Evolutionary conservation across 192 early-diverging fungal species (phyloP), one percentile per base, ranked within the genome.

Genomic region (Backusella westeae): DNA sequence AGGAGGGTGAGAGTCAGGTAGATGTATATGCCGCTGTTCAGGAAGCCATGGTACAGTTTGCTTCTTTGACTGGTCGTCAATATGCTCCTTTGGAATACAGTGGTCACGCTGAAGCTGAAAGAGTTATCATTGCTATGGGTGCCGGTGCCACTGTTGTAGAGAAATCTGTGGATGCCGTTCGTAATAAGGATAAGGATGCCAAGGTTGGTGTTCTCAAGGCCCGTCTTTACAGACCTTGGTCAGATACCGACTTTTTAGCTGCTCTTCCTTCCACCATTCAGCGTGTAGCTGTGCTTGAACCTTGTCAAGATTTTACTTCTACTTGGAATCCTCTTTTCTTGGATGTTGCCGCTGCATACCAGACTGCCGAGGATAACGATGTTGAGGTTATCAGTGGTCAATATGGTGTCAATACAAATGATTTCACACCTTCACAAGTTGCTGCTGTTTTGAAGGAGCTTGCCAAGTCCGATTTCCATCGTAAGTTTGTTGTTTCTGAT

Each of bases 321-420:
- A 81, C 87, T 29, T 95, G 92, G 90, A 94, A 92, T 29, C 92
- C 93, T 34, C 81, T 97, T 56, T 94, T 95, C 85, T 85, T 96
- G 41, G 96, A 97, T 78, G 89, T 97, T 66, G 90, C 92, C 0
- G 87, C 93, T 26, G 85, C 90, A 19, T 91, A 93, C 78, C 89
- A 92, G 71, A 78, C 90, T 42, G 52, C 72, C 44, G 46, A 76
- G 26, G 38, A 85, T 14, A 75, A 82, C 12, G 77, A 86, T 72
- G 81, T 89, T 4, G 80, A 81, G 19, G 70, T 91, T 69, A 63
- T 71, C 7, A 89, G 85, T 71, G 87, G 85, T 21, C 81, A 80
- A 53, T 88, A 84, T 79, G 85, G 85, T 69, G 83, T 83, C 3
- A 66, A 76, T 38, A 59, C 63, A 10, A 15, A n/a, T 19, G 82